Evolutionary conservation across 2,329 filamentous ascomycete species (phyloP), one percentile per base, ranked within the genome.

Genomic region (Sporothrix sp.): DNA sequence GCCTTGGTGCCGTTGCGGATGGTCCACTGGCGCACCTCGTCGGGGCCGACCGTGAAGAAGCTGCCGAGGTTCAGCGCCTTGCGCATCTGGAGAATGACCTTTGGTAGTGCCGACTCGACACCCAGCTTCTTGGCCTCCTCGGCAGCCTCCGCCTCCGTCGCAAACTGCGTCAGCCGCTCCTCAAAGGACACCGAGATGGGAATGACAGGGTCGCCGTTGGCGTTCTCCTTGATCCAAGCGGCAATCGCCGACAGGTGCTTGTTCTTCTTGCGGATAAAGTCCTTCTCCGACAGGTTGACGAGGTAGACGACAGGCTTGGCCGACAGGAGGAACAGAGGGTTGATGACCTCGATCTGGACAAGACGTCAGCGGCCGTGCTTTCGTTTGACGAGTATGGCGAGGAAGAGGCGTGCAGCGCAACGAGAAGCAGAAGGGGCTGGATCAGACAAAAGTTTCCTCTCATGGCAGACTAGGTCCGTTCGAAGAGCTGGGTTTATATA

Each of bases 201-300:
- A 53, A 98, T 87, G 63, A 97, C 84, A 47, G 90, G 87, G 64
- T 96, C 90, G 52, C 88, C 89, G 48, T 81, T 69, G 6, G 90
- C 87, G 67, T 98, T 78, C 66, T 86, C 80, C 74, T 97, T 95
- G 69, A 96, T 82, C 93, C 93, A 98, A 66, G 93, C 86, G 54
- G 86, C 87, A 59, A 97, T 84, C 73, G 91, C 93, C 59, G 86
- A 80, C 51, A 98, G 80, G 72, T 98, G 82, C 82, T 98, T 98
- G 81, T 98, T 98, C 85, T 97, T 98, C 75, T 97, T 93, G 63
- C 93, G 85, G 64, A 96, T 84, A 69, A 90, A 98, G 70, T 98
- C 93, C 70, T 82, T 90, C 74, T 98, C 94, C 56, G 88, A 95
- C 55, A 98, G 74, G 74, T 98, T 98, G 73, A 97, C 87, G 38